Evolutionary conservation across 805 yeast genomes (phyloP).

Genomic region (Starmerella davenportii): DNA sequence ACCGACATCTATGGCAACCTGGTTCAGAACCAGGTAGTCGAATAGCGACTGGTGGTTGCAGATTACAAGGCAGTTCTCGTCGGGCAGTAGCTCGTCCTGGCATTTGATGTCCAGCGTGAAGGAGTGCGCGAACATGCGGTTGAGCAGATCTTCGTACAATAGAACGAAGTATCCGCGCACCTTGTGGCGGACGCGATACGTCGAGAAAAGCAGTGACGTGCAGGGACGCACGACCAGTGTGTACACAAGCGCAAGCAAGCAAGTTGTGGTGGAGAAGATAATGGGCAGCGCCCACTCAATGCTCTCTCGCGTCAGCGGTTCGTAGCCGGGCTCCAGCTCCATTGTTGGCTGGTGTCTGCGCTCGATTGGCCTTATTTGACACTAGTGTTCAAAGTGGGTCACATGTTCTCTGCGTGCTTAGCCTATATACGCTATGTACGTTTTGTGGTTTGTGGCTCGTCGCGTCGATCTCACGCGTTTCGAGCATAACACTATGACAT

Average conservation of each 20-base stretch:
- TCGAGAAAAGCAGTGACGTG: slow-evolving; percentile 1
- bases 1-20: slow-evolving; percentile 19
- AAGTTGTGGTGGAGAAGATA: neutral
- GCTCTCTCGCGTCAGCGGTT: neutral
- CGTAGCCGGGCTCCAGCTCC: neutral
- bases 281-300: neutral
- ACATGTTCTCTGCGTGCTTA: no score
- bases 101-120: slow-evolving; percentile 10
- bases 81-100: slow-evolving; percentile 8
- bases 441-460: no score
- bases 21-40: slow-evolving; percentile 42
- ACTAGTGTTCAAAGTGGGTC: no score
- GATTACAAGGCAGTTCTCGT: slow-evolving; percentile 23
- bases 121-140: slow-evolving; percentile 1
- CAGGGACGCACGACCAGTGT: slow-evolving; percentile 5
- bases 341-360: no score
- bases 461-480: no score
- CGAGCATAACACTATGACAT: no score
- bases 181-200: slow-evolving; percentile 5
- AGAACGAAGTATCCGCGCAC: slow-evolving; percentile 5
- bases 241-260: neutral
- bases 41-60: slow-evolving; percentile 52
- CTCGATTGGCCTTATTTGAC: no score
- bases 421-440: no score
- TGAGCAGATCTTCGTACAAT: slow-evolving; percentile 2